phyloP scores from a whole-genome alignment of 371 early-diverging fungal genomes.

The Rhizopus delemar region DNA sequence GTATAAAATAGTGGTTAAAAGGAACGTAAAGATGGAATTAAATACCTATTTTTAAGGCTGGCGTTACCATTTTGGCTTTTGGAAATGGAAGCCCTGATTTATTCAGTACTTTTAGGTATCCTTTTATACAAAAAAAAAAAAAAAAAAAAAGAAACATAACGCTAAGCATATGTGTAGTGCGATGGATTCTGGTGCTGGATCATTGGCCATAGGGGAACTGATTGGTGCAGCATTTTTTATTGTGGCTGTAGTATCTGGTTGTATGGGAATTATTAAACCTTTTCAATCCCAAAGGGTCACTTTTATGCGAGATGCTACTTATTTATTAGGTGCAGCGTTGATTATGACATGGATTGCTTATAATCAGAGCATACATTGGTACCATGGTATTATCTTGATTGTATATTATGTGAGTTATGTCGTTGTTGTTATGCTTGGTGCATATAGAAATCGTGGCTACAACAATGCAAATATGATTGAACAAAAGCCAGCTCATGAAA shows the following conservation, averaged over 20 bases:
- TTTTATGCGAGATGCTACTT: constrained; percentile 71
- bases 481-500: constrained; percentile 8
- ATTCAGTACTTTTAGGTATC: constrained; percentile 72
- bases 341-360: constrained; percentile 62
- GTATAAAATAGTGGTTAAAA: background rate
- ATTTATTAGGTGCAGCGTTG: constrained; percentile 67
- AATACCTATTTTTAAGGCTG: constrained; percentile 53
- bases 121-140: background rate
- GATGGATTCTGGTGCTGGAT: constrained; percentile 69
- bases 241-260: constrained; percentile 71
- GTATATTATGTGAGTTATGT: constrained; percentile 61
- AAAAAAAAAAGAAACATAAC: background rate
- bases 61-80: constrained; percentile 82
- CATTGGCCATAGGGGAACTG: constrained; percentile 80
- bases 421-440: constrained; percentile 42
- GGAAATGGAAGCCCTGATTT: constrained; percentile 87
- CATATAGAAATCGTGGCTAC: constrained; percentile 10
- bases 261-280: constrained; percentile 68
- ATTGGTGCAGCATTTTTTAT: constrained; percentile 82
- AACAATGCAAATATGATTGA: background rate
- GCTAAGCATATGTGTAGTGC: constrained; percentile 47
- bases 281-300: constrained; percentile 67
- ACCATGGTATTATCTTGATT: constrained; percentile 60
- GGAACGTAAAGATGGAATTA: background rate
- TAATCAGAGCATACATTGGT: constrained; percentile 62